phyloP scores from a whole-genome alignment of 2,329 filamentous ascomycete genomes.

The Curvularia sp. region DNA sequence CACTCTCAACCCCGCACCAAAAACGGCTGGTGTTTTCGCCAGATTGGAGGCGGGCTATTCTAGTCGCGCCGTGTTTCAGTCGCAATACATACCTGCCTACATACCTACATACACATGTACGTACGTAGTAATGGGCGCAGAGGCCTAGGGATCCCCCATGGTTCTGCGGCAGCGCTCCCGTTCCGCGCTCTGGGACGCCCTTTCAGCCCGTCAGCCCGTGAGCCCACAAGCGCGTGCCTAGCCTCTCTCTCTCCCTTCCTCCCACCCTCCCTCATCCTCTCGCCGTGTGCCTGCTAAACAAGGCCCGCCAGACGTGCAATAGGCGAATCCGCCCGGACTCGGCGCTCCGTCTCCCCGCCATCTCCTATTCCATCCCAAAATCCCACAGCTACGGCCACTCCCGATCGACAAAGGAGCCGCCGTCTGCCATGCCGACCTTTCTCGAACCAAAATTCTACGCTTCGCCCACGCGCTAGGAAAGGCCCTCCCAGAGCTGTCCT shows the following conservation, averaged over 20 bases:
- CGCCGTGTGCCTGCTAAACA: conserved; percentile 2
- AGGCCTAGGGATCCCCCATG: conserved; percentile 19
- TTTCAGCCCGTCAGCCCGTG: too few relatives aligned
- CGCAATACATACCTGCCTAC: too few relatives aligned
- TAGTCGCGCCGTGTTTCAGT: conserved; percentile 26
- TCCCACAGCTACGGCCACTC: conserved; percentile 20
- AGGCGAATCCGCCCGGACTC: conserved; percentile 13
- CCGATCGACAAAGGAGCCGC: conserved; percentile 22
- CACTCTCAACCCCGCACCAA: conserved; percentile 12
- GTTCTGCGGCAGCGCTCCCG: conserved; percentile 24
- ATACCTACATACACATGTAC: too few relatives aligned
- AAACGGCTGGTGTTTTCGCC: conserved; percentile 22
- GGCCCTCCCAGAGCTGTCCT: conserved; percentile 4
- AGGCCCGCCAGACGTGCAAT: neutral
- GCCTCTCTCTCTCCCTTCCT: too few relatives aligned
- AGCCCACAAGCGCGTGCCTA: too few relatives aligned
- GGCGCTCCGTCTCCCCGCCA: conserved; percentile 16
- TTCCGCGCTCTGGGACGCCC: conserved; percentile 19
- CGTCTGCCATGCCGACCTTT: conserved; percentile 20
- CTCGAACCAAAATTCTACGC: conserved; percentile 18
- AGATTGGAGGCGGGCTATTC: conserved; percentile 16
- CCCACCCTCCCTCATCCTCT: too few relatives aligned
- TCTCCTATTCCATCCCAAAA: conserved; percentile 21
- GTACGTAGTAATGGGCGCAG: too few relatives aligned
- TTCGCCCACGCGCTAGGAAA: conserved; percentile 26